Evolutionary conservation across 768 basidiomycete genomes (phyloP), one percentile per base, ranked within the genome.

Genomic region (Serendipita sp.): DNA sequence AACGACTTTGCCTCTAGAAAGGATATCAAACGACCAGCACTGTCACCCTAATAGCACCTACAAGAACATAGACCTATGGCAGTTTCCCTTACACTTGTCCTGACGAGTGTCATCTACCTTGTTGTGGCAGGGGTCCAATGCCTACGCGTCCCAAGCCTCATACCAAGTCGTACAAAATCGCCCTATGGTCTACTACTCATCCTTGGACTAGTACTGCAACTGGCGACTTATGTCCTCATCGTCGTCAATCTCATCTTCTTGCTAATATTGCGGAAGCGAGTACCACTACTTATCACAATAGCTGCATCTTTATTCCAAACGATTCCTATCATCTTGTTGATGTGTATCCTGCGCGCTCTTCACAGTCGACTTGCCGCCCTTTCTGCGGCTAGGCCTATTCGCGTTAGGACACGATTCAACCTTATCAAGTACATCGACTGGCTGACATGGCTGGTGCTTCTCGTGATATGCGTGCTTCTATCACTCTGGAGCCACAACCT

Each of bases 201-300:
- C 7, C n/a, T 60, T 8, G 56, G 56, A 30, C 16, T 60, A 3
- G 23, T 60, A 3, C n/a, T 60, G 8, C 56, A 60, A 36, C 35
- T 60, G 5, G 34, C 32, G 8, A 36, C 35, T 5, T 60, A 60
- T 35, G 28, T 60, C 34, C 56, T 60, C 56, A 32, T 60, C 56
- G 4, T 60, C 23, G 23, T 60, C 56, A 60, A 60, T 35, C 35
- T 60, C 35, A 35, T 60, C 56, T 60, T 60, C 34, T n/a, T 60
- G 7, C 8, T 35, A 8, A 28, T 60, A 28, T n/a, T 60, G 35
- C 3, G 56, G 34, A 23, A 35, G 3, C 23, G 56, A 28, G 8
- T 60, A 5, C 56, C 56, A 23, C 56, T 60, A 7, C 8, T 60
- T 8, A 28, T 10, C 7, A 60, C 35, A 8, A 35, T 60, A 28